Percentiles rank a stretch among this genome's conserved stretches.
These are phyloP conservation scores for Myxozyma neglecta DNA, from an alignment of 805 yeast species.

Conservation along the genomic window DNA sequence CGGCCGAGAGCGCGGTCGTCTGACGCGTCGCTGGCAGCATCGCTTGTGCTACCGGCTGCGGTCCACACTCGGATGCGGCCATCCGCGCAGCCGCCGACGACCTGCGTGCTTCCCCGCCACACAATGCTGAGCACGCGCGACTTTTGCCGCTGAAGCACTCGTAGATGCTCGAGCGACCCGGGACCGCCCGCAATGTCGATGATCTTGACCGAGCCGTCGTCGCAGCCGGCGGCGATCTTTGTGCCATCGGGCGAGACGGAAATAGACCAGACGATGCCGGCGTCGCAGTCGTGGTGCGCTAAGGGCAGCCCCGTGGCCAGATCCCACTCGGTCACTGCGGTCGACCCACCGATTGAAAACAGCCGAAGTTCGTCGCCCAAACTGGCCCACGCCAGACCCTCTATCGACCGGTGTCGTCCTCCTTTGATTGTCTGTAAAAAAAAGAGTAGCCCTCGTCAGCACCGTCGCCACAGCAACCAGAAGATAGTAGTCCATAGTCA, in stretches of 20 bases:
- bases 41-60: conserved; percentile 39
- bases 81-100: conserved; percentile 95
- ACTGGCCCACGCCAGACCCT: conserved; percentile 80
- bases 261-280: conserved; percentile 91
- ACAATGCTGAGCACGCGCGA: conserved; percentile 75
- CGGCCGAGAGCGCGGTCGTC: conserved; percentile 51
- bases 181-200: conserved; percentile 82
- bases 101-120: conserved; percentile 65
- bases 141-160: conserved; percentile 71
- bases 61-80: conserved; percentile 88
- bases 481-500: background rate
- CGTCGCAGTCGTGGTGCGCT: conserved; percentile 80
- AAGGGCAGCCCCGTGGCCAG: conserved; percentile 68
- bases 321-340: conserved; percentile 91
- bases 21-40: conserved; percentile 7
- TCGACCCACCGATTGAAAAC: conserved; percentile 93
- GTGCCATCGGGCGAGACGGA: conserved; percentile 61
- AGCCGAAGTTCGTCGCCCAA: conserved; percentile 56
- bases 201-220: conserved; percentile 85
- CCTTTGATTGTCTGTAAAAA: conserved; percentile 56
- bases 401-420: conserved; percentile 79
- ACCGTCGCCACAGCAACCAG: conserved; percentile 8
- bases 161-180: conserved; percentile 76
- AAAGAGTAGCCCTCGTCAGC: too few species aligned
- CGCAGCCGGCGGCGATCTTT: conserved; percentile 87